Base-by-base conservation (phyloP, 768 basidiomycete species). In the Ramaria sp. region DNA sequence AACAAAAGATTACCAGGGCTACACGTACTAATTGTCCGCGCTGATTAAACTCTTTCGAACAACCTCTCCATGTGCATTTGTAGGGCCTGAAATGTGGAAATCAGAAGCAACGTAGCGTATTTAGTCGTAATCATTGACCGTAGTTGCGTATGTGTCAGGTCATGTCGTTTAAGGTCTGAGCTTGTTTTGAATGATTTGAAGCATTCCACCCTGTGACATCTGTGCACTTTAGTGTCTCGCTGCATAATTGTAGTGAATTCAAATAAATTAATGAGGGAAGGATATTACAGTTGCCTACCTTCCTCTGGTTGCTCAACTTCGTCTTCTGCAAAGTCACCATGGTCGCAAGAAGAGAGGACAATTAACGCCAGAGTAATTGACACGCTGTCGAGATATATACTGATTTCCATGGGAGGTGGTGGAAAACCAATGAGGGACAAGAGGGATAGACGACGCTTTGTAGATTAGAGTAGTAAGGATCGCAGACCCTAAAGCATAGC, bases 111-210 rank as follows among this genome's bases (percentile, higher is more conserved):
- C 18, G 16, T 39, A 18, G 4, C 16, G 8, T n/a, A 6, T 41
- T 41, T 20, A 9, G 41, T n/a, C 42, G 28, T 41, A 32, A 34
- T 45, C 30, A 58, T 68, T 4, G 49, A 83, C 83, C 70, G 79
- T 43, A 69, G 61, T 22, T 74, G 76, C 18, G 65, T 67, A 60
- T 86, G 83, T 20, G 75, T 61, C 20, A 62, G 58, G 50, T 70
- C 57, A 59, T 88, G 85, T 56, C 84, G 77, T 41, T 68, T 75
- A 36, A 81, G 72, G 62, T 86, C 85, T 20, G 77, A 76, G 63
- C 75, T 78, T 44, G 82, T 77, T 3, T 64, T 60, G 61, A 86
- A 85, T 28, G 60, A 51, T 59, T 75, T 81, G 5, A 43, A 25
- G 67, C 82, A 85, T 28, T 25, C 44, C 2, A 49, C 13, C 30